Base-by-base conservation (phyloP, 2,329 filamentous ascomycete species). In the Sordariomycetes sp. region DNA sequence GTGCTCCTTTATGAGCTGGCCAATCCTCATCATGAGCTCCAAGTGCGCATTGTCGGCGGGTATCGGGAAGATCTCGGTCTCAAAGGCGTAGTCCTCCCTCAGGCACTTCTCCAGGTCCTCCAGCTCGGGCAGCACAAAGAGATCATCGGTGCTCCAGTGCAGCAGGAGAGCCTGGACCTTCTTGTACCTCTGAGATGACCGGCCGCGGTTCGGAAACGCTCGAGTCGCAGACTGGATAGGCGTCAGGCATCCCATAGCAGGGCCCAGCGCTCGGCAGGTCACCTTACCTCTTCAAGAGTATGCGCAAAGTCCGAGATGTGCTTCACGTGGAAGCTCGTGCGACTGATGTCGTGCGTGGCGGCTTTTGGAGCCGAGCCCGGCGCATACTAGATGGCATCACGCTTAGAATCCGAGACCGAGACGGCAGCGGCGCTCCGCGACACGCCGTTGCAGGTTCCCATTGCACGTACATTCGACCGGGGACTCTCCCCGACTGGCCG, bases 41-140 rank as follows among this genome's bases (percentile, higher is more conserved):
- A 82, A 68, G 60, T 82, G 80, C 10, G 80, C 72, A 62, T 81
- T 81, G 57, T 80, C 76, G 1, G 77, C 79, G 0, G 80, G 80
- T 45, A 82, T 82, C 53, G 77, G 69, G 62, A 81, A 83, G 52
- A 76, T 77, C 57, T 81, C 77, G 13, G 79, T 82, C 59, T 76
- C 74, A 62, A 78, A 83, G 59, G 71, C 73, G 66, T 79, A 83
- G 59, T 80, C 76, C 57, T 78, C 73, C 25, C 73, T 74, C 39
- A 82, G 65, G 62, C 77, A 80, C 59, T 74, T 75, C 60, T 80
- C 76, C 45, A 82, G 66, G 58, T 81, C 76, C 60, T 82, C 76
- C 20, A 83, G 67, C 64, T 82, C 80, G 1, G 78, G 77, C 15
- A 81, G 69, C 17, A 82, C 79, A 61, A 82, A 80, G 10, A 82